Evolutionary conservation across 2,329 filamentous ascomycete species (phyloP).

Genomic region (Stylonectria norvegica): DNA sequence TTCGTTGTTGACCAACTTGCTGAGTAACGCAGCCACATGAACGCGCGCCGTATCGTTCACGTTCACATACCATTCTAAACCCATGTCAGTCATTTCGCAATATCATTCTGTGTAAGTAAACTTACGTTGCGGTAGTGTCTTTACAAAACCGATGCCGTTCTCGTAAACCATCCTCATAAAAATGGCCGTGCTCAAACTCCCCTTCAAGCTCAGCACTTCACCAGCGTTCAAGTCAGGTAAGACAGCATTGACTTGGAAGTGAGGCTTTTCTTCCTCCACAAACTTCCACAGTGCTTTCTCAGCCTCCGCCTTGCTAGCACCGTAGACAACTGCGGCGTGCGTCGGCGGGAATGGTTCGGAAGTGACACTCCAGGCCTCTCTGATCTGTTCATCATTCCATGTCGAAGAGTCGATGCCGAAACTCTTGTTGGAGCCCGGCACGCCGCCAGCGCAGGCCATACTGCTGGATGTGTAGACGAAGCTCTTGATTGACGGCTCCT

Average conservation of each 20-base stretch:
- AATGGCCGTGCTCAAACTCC: no score
- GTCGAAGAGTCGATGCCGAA: conserved; percentile 19
- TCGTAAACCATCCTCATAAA: no score
- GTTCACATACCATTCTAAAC: no score
- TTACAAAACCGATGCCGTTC: no score
- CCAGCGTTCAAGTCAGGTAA: no score
- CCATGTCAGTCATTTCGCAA: no score
- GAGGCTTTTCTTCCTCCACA: conserved; percentile 21
- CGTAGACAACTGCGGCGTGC: conserved; percentile 23
- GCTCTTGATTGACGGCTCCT: conserved; percentile 37
- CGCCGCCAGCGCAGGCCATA: conserved; percentile 7
- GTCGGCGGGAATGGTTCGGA: conserved; percentile 18
- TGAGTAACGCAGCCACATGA: not conserved
- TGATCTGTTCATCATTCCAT: conserved; percentile 31
- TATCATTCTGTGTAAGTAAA: no score
- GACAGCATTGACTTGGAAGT: conserved; percentile 25
- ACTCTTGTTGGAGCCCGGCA: conserved; percentile 4
- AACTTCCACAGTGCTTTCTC: conserved; percentile 33
- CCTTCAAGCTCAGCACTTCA: no score
- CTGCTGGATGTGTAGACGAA: conserved; percentile 29
- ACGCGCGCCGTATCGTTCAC: no score
- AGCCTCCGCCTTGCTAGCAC: conserved; percentile 30
- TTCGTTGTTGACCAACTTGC: not conserved
- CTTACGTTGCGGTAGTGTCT: no score
- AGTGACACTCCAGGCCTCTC: conserved; percentile 30